A percentile compares a stretch with the other conserved stretches of the same genome.
These are phyloP conservation scores for Suhomyces bokatorum DNA, from an alignment of 1,139 yeast species.

Conservation along the genomic window DNA sequence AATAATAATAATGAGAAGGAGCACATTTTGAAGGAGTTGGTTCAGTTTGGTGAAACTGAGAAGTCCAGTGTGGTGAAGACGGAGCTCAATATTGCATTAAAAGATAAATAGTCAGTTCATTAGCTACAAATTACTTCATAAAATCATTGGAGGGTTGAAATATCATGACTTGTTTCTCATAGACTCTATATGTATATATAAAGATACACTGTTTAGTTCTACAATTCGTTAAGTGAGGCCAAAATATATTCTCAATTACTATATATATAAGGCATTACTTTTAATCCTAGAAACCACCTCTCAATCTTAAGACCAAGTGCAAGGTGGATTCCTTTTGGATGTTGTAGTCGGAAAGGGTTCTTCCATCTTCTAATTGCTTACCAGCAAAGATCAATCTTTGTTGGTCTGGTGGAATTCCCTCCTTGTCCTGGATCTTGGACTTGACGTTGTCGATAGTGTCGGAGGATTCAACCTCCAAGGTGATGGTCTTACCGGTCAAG, in stretches of 20 bases:
- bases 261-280: not conserved
- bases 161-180: no score
- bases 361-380: slow-evolving; percentile 92
- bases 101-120: not conserved
- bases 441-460: slow-evolving; percentile 94
- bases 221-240: not conserved
- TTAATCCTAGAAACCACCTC: slow-evolving; percentile 87
- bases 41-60: slow-evolving; percentile 23
- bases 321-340: slow-evolving; percentile 91
- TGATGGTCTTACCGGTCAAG: slow-evolving; percentile 86
- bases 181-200: no score
- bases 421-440: slow-evolving; percentile 92
- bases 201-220: no score
- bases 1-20: slow-evolving; percentile 17
- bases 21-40: slow-evolving; percentile 25
- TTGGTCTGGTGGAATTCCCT: slow-evolving; percentile 94
- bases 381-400: slow-evolving; percentile 93
- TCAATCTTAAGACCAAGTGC: slow-evolving; percentile 87
- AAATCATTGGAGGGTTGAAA: no score
- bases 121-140: not conserved
- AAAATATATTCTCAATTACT: not conserved
- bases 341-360: slow-evolving; percentile 92
- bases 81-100: slow-evolving; percentile 23
- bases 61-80: slow-evolving; percentile 15
- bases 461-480: slow-evolving; percentile 92